Evolutionary conservation across 192 early-diverging fungal genomes (phyloP).

Genomic region (Dispira simplex): DNA sequence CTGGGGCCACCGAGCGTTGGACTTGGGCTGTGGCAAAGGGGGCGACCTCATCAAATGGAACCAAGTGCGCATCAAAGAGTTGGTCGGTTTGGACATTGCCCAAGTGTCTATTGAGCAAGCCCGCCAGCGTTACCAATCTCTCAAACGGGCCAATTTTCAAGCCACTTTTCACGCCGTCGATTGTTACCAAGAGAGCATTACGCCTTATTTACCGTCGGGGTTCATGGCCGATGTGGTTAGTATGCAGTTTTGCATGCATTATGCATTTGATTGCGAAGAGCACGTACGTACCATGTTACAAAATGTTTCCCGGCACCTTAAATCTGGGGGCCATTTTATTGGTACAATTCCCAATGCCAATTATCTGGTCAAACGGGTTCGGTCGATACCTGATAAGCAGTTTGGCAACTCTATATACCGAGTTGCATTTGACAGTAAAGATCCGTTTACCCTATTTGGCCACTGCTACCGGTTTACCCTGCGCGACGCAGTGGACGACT

Average conservation of each 20-base stretch:
- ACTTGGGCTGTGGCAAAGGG: conserved; percentile 90
- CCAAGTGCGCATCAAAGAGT: conserved; percentile 50
- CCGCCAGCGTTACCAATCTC: conserved; percentile 37
- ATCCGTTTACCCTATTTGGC: conserved; percentile 50
- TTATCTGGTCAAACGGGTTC: conserved; percentile 56
- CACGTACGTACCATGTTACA: conserved; percentile 67
- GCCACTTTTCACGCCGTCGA: conserved; percentile 76
- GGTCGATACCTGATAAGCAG: conserved; percentile 20
- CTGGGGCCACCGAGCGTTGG: conserved; percentile 48
- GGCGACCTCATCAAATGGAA: conserved; percentile 76
- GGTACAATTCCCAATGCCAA: conserved; percentile 90
- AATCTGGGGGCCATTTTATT: conserved; percentile 65
- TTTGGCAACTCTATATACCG: conserved; percentile 86
- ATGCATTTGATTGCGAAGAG: conserved; percentile 75
- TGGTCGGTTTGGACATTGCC: conserved; percentile 83
- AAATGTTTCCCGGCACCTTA: conserved; percentile 57
- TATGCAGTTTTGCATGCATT: conserved; percentile 95
- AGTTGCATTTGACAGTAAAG: conserved; percentile 66
- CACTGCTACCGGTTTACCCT: conserved; percentile 83
- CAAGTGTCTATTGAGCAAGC: conserved; percentile 75
- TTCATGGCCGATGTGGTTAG: conserved; percentile 69
- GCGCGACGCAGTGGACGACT: conserved; percentile 89
- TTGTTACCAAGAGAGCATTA: conserved; percentile 52
- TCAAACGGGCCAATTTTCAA: conserved; percentile 35
- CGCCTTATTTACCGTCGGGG: conserved; percentile 17